Evolutionary conservation across 2,329 filamentous ascomycete species (phyloP).

Genomic region (Fusarium sp.): DNA sequence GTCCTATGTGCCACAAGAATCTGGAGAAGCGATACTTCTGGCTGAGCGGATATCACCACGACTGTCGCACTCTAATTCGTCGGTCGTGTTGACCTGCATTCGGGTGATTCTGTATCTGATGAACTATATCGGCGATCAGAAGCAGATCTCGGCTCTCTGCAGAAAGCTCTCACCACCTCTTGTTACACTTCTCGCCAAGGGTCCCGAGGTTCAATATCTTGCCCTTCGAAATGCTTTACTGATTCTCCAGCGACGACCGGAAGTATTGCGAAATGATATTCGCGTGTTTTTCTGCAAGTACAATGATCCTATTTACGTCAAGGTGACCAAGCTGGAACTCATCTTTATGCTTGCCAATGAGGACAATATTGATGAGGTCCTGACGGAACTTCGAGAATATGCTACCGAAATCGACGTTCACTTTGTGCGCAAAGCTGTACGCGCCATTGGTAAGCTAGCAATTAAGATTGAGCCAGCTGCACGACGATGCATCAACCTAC

Average conservation of each 20-base stretch:
- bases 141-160: constrained; percentile 87
- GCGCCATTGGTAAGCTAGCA: constrained; percentile 96
- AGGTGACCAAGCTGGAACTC: constrained; percentile 97
- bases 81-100: constrained; percentile 95
- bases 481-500: constrained; percentile 88
- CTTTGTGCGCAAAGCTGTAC: constrained; percentile 97
- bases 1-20: constrained; percentile 96
- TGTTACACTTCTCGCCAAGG: constrained; percentile 94
- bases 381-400: constrained; percentile 95
- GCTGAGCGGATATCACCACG: constrained; percentile 96
- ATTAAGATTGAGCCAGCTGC: constrained; percentile 99
- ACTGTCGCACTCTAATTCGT: constrained; percentile 95
- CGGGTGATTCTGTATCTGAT: constrained; percentile 96
- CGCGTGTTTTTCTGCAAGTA: constrained; percentile 99
- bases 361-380: constrained; percentile 93
- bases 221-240: constrained; percentile 93
- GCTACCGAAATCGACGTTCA: constrained; percentile 99
- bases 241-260: constrained; percentile 91
- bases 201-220: constrained; percentile 97
- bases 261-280: constrained; percentile 95
- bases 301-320: constrained; percentile 99
- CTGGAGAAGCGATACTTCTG: constrained; percentile 85
- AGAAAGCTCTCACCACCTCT: constrained; percentile 94
- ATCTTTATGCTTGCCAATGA: constrained; percentile 99
- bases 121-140: constrained; percentile 97